Evolutionary conservation across 2,329 filamentous ascomycete species (phyloP).

Genomic region (Lasiodiplodia sp.): DNA sequence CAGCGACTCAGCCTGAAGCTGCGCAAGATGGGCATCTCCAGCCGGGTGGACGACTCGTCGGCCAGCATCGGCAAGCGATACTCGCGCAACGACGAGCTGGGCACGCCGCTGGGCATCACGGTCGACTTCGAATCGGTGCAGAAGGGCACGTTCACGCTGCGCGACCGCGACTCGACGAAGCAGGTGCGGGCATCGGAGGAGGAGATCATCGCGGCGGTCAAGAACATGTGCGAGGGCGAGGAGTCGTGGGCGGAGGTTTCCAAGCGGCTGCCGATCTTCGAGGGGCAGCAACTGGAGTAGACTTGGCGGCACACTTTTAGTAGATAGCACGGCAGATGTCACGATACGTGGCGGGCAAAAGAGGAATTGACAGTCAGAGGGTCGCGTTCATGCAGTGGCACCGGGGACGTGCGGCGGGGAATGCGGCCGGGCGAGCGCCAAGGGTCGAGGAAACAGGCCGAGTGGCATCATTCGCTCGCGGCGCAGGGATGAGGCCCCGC

Average conservation of each 20-base stretch:
- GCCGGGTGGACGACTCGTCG: slow-evolving; percentile 86
- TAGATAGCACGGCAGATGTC: slow-evolving; percentile 23
- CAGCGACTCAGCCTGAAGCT: slow-evolving; percentile 77
- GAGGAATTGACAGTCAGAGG: slow-evolving; percentile 4
- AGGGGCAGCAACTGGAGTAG: slow-evolving; percentile 70
- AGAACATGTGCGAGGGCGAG: slow-evolving; percentile 66
- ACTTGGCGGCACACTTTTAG: not conserved
- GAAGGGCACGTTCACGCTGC: slow-evolving; percentile 83
- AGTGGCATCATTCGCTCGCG: not conserved
- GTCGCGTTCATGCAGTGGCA: slow-evolving; percentile 28
- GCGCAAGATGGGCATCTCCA: slow-evolving; percentile 78
- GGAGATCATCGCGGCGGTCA: slow-evolving; percentile 78
- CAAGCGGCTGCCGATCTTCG: slow-evolving; percentile 81
- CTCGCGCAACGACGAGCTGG: slow-evolving; percentile 90
- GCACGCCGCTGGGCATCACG: slow-evolving; percentile 91
- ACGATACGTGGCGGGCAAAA: slow-evolving; percentile 10
- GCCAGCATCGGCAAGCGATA: slow-evolving; percentile 93
- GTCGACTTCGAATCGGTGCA: slow-evolving; percentile 95
- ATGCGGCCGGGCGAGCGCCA: not conserved
- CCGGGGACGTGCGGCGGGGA: not conserved
- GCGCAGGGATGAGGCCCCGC: not conserved
- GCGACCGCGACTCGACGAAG: slow-evolving; percentile 88
- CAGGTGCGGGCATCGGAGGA: slow-evolving; percentile 87
- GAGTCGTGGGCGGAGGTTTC: slow-evolving; percentile 75
- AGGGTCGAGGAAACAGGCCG: not conserved